Base-by-base conservation (phyloP, 2,329 filamentous ascomycete species). In the Thielaviopsis musarum region DNA sequence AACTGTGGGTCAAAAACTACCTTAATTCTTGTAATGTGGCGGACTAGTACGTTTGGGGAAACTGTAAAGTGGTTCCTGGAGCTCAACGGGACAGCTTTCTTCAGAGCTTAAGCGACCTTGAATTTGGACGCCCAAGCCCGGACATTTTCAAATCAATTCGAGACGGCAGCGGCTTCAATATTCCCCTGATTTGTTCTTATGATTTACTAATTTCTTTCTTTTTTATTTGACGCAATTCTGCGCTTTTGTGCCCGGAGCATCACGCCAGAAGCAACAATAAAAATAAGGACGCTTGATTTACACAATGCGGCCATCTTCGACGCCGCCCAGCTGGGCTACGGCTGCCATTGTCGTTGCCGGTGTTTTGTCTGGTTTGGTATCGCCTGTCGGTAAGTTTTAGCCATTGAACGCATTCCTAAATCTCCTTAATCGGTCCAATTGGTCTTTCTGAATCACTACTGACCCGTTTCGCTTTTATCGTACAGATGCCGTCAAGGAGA, bases 401-500 rank as follows among this genome's bases (percentile, higher is more conserved):
- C 21, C 12, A 24, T 34, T 34, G 5, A 34, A 2, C 10, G 6
- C 4, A 5, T 34, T 12, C 10, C 10, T 34, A 34, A 12, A 12
- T 10, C 6, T 6, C 10, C 2, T 34, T 10, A 26, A 10, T 13
- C 17, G 13, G 19, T 24, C 7, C 21, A 52, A 26, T 13, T 17
- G 13, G 45, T 22, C 22, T 24, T 13, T 17, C 28, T 22, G 5
- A n/a, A 21, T 17, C 52, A 1, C 15, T 51, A 38, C 53, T 48
- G 48, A 59, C 30, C 9, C 15, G 30, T 22, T 26, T 15, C 15
- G 48, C 15, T 34, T 61, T 62, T 60, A 10, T 7, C 22, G 60
- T 61, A 30, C 65, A 95, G 90, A 81, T 64, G 78, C 81, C 66
- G 93, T 98, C 57, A 98, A 98, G 74, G 87, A 95, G 69, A 84